Percentiles rank a stretch among this genome's conserved stretches.
These are phyloP conservation scores for Aspergillus niger DNA, from an alignment of 2,329 filamentous ascomycete genomes.

Conservation along the genomic window DNA sequence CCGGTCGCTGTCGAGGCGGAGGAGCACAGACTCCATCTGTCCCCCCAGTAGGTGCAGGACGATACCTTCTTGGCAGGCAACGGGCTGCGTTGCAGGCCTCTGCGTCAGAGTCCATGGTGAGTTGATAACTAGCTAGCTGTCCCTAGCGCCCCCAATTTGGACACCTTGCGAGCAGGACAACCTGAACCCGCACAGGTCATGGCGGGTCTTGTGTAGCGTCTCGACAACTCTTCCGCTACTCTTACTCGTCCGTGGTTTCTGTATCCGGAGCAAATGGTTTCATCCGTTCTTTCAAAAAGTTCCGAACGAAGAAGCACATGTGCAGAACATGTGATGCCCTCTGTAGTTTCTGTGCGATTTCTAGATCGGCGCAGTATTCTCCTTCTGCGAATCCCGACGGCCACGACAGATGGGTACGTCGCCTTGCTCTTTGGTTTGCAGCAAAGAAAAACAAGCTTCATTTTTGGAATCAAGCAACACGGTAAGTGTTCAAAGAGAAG, in stretches of 20 bases:
- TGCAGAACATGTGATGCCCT: slow-evolving; percentile 6
- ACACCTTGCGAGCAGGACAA: not conserved
- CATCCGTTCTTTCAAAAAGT: not conserved
- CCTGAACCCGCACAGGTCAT: not conserved
- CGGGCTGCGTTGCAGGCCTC: slow-evolving; percentile 15
- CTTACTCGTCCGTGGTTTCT: not conserved
- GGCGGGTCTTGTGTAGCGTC: slow-evolving; percentile 9
- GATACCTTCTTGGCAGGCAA: slow-evolving; percentile 19
- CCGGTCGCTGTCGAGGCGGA: slow-evolving; percentile 12
- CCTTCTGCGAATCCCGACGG: not conserved
- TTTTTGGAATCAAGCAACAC: not conserved
- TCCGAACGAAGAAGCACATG: not conserved
- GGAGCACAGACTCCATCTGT: slow-evolving; percentile 21
- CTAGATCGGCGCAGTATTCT: not conserved
- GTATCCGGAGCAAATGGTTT: not conserved
- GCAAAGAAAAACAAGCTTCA: not conserved
- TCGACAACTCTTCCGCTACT: not conserved
- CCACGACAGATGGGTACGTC: not conserved
- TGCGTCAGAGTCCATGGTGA: slow-evolving; percentile 14
- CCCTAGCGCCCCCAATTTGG: not conserved
- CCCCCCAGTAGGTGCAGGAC: slow-evolving; percentile 14
- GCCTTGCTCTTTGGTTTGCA: not conserved
- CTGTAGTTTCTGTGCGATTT: not conserved
- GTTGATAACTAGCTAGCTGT: slow-evolving; percentile 5
- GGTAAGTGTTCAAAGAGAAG: not conserved